A percentile compares a stretch with the other conserved stretches of the same genome.
phyloP scores from a whole-genome alignment of 257 asterid genomes.

The Solanum etuberosum region DNA sequence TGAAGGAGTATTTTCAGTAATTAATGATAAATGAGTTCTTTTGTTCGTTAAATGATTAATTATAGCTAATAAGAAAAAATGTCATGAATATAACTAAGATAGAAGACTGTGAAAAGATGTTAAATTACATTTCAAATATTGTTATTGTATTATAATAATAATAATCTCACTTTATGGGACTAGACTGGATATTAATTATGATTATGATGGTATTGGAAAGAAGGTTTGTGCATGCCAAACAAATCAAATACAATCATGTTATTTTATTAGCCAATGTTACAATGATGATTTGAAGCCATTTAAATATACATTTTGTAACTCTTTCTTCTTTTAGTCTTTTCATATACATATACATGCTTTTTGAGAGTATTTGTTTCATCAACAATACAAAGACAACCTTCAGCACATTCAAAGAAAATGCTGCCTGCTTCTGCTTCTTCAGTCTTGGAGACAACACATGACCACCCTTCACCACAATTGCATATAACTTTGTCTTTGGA shows the following conservation, averaged over 20 bases:
- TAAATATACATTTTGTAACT: neutral
- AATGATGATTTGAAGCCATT: neutral
- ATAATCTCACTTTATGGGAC: no score
- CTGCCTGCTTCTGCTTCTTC: neutral
- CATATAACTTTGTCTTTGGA: neutral
- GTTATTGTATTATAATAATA: no score
- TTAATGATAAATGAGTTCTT: no score
- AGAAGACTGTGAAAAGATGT: no score
- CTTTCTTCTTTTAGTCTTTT: neutral
- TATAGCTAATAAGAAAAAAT: no score
- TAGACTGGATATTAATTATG: no score
- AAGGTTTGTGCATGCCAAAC: no score
- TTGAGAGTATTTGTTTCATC: slow-evolving; percentile 1
- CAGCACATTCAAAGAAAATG: slow-evolving; percentile 1
- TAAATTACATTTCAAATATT: no score
- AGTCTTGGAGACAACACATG: slow-evolving; percentile 6
- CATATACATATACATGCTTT: neutral
- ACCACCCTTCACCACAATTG: slow-evolving; percentile 9
- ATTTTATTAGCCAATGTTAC: neutral
- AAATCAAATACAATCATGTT: neutral
- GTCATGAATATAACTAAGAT: no score
- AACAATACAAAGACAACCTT: slow-evolving; percentile 1
- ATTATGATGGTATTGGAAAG: no score
- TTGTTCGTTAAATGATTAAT: no score
- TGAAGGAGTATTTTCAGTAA: no score